phyloP scores from a whole-genome alignment of 768 basidiomycete genomes.

The Xerocomellus amylosporus region DNA sequence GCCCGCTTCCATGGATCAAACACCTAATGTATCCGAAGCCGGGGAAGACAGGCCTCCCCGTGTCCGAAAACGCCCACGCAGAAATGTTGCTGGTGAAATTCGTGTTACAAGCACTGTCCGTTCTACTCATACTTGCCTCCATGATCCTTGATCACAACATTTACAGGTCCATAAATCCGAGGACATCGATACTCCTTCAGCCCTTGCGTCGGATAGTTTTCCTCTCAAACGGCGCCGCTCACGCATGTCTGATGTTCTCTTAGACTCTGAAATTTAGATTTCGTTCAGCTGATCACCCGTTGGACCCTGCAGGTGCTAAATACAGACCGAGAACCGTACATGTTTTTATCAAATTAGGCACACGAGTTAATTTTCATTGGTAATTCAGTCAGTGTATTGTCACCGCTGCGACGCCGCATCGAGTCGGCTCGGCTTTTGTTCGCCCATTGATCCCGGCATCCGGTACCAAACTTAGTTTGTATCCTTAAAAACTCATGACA shows the following conservation, averaged over 20 bases:
- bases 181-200: slow-evolving; percentile 32
- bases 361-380: slow-evolving; percentile 24
- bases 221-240: slow-evolving; percentile 48
- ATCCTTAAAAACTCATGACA: slow-evolving; percentile 15
- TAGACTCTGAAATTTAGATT: slow-evolving; percentile 30
- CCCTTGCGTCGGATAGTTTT: slow-evolving; percentile 26
- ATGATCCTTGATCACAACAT: slow-evolving; percentile 9
- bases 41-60: slow-evolving; percentile 25
- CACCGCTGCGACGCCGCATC: background rate
- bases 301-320: slow-evolving; percentile 10
- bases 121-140: slow-evolving; percentile 1
- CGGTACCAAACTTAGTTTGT: slow-evolving; percentile 8
- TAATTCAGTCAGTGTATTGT: slow-evolving; percentile 12
- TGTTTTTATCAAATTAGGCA: slow-evolving; percentile 24
- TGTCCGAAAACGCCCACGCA: slow-evolving; percentile 30
- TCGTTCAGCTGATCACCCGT: slow-evolving; percentile 3
- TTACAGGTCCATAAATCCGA: slow-evolving; percentile 28
- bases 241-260: slow-evolving; percentile 32
- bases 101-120: slow-evolving; percentile 23
- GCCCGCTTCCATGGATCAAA: slow-evolving; percentile 20
- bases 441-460: slow-evolving; percentile 6
- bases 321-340: slow-evolving; percentile 9
- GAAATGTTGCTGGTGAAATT: slow-evolving; percentile 17
- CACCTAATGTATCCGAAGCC: background rate
- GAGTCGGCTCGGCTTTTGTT: background rate